Percentiles rank a stretch among this genome's conserved stretches.
These are phyloP conservation scores for Cyberlindnera veronae DNA, from an alignment of 805 yeast genomes.

Conservation along the genomic window DNA sequence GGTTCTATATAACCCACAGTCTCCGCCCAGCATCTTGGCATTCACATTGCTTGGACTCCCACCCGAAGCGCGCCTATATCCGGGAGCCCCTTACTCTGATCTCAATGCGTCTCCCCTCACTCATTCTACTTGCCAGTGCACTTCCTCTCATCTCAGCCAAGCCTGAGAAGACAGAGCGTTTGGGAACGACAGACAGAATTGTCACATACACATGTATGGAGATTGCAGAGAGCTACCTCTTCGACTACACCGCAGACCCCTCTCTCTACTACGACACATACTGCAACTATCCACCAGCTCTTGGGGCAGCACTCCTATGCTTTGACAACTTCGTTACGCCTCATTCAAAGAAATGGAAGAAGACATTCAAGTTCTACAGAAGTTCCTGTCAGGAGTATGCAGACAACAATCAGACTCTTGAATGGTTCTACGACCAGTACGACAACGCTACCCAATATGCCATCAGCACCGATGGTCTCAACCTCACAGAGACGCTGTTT, in stretches of 20 bases:
- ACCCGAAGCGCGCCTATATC: no score
- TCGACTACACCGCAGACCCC: conserved; percentile 2
- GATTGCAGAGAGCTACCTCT: not conserved
- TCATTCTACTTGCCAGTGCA: no score
- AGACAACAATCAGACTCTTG: not conserved
- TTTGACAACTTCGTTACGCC: conserved; percentile 8
- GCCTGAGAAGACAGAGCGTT: not conserved
- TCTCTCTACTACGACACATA: conserved; percentile 1
- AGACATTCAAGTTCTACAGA: not conserved
- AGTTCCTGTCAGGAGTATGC: conserved; percentile 3
- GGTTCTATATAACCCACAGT: no score
- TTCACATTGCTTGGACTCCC: no score
- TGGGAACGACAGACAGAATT: not conserved
- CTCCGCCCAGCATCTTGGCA: no score
- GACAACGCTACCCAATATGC: conserved; percentile 29
- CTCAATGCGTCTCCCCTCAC: no score
- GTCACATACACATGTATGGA: not conserved
- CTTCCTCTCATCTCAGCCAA: no score
- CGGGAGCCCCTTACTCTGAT: no score
- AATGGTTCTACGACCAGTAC: conserved; percentile 27
- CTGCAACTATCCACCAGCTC: conserved; percentile 18
- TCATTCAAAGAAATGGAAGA: conserved; percentile 14
- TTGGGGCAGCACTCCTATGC: conserved; percentile 12
- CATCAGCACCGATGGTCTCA: conserved; percentile 4
- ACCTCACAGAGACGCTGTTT: conserved; percentile 8